phyloP scores from a whole-genome alignment of 768 basidiomycete genomes.

The Suillus subluteus region DNA sequence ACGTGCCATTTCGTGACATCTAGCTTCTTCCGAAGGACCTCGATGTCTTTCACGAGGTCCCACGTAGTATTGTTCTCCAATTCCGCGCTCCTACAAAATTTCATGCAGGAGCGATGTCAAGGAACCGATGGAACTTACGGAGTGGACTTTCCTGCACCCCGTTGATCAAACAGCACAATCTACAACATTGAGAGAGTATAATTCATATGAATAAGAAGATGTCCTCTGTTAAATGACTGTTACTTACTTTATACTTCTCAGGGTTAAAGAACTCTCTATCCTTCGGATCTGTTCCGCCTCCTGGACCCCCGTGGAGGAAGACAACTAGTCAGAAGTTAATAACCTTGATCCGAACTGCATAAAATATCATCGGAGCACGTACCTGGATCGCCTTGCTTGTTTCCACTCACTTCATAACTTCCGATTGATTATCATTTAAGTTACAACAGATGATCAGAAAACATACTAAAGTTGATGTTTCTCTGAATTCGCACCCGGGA shows the following conservation, averaged over 20 bases:
- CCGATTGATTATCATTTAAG: constrained; percentile 6
- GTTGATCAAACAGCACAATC: constrained; percentile 90
- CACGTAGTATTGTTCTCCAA: constrained; percentile 91
- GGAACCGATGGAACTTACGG: constrained; percentile 55
- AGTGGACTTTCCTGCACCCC: constrained; percentile 85
- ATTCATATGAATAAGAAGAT: constrained; percentile 7
- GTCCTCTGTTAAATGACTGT: background rate
- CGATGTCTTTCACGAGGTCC: constrained; percentile 91
- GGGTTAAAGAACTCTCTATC: constrained; percentile 87
- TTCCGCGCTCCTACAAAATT: constrained; percentile 60
- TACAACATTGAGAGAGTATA: constrained; percentile 28
- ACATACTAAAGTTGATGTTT: constrained; percentile 77
- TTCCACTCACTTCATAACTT: constrained; percentile 85
- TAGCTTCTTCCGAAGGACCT: constrained; percentile 77
- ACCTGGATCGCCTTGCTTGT: constrained; percentile 77
- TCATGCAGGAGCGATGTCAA: constrained; percentile 9
- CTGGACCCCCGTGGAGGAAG: constrained; percentile 87
- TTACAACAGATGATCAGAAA: constrained; percentile 15
- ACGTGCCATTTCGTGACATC: constrained; percentile 88
- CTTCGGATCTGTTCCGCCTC: constrained; percentile 67
- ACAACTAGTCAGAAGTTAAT: constrained; percentile 51
- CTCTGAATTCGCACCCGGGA: constrained; percentile 49
- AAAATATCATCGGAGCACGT: constrained; percentile 7
- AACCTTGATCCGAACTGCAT: constrained; percentile 6
- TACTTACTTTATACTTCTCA: constrained; percentile 72